Base-by-base conservation (phyloP, 768 basidiomycete species). In the Psilocybe cyanescens region DNA sequence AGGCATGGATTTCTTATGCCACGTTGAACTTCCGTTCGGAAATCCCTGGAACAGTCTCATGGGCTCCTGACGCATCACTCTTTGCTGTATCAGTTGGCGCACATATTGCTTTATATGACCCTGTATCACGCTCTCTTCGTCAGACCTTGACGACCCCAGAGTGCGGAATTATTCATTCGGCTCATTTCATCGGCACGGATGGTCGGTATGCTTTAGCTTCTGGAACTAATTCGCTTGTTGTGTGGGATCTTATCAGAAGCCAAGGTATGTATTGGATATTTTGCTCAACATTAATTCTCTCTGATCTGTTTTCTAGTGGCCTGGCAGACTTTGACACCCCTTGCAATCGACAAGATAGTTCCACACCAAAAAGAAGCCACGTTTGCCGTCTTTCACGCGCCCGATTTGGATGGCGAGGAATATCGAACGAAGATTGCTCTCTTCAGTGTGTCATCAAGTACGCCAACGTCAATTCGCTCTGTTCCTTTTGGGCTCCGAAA, bases 1-100 rank as follows among this genome's bases (percentile, higher is more conserved):
- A 81, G 44, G 90, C 86, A 51, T 99, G 95, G 96, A 81, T 87
- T n/a, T 80, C 85, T 48, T 87, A 90, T 53, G 90, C 94, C 2
- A 84, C 87, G 1, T 82, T 92, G 66, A 77, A 73, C 45, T 91
- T 91, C 70, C 91, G 89, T 47, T 78, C 81, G n/a, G 83, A 87
- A 69, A 75, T 79, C 54, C 92, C 95, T 33, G 80, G 79, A 56
- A 81, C 87, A 64, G 78, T 84, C 0, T 82, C 87, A 1, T 97
- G 95, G 88, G 93, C 96, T 5, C 82, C 81, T 3, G 97, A 99
- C 72, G 90, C 86, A 8, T 95, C 95, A 4, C 79, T 99, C 33
- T 77, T 99, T 49, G 91, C 90, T 11, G 82, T 96, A 19, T 80
- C 88, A 11, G 82, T 91, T 55, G 87, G 86, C 0, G 70, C 82